Percentiles rank a stretch among this genome's conserved stretches.
These are phyloP conservation scores for Spathaspora sp. DNA, from an alignment of 805 yeast genomes.

Conservation along the genomic window DNA sequence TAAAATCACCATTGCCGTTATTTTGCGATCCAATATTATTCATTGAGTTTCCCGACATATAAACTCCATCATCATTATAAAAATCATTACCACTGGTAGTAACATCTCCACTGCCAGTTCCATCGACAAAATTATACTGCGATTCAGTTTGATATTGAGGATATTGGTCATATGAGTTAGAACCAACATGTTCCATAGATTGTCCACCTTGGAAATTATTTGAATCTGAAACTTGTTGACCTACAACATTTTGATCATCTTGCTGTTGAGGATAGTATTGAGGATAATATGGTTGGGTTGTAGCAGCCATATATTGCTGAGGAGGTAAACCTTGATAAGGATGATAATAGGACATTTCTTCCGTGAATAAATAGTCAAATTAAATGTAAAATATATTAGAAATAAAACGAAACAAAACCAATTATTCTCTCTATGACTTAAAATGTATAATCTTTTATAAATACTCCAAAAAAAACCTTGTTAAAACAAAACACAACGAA, in stretches of 20 bases:
- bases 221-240: background rate
- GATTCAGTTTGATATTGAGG: slow-evolving; percentile 12
- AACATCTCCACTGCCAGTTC: background rate
- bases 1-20: background rate
- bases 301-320: slow-evolving; percentile 27
- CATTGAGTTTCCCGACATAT: background rate
- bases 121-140: slow-evolving; percentile 9
- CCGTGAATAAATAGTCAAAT: background rate
- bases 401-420: background rate
- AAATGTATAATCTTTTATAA: background rate
- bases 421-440: background rate
- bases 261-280: slow-evolving; percentile 22
- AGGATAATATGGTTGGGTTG: slow-evolving; percentile 28
- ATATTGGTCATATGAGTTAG: slow-evolving; percentile 13
- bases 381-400: background rate
- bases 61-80: slow-evolving; percentile 19
- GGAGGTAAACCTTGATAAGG: slow-evolving; percentile 38
- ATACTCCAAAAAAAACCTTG: background rate
- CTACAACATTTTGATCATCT: slow-evolving; percentile 1
- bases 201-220: slow-evolving; percentile 2
- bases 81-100: slow-evolving; percentile 15
- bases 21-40: too few relatives aligned
- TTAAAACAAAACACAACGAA: slow-evolving; percentile 1
- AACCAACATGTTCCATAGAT: slow-evolving; percentile 8
- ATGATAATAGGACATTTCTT: slow-evolving; percentile 38